Evolutionary conservation across 306 rosid genomes (phyloP), one percentile per base, ranked within the genome.

Genomic region (Prunus mira): DNA sequence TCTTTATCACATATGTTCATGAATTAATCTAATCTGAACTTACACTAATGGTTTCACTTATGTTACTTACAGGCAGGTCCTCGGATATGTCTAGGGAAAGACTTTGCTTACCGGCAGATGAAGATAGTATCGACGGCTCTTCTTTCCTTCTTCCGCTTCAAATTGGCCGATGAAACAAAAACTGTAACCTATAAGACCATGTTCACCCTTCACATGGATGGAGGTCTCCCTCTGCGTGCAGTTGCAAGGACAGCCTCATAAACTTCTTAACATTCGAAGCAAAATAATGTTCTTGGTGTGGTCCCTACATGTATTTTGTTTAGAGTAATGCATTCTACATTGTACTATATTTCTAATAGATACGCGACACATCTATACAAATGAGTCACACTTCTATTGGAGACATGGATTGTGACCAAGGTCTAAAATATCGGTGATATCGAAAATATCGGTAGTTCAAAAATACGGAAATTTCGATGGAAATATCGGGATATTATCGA

Each of bases 21-120:
- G 17, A 10, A 3, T 47, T 15, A 52, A 24, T 45, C 3, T 18
- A 22, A 9, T 43, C 72, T 13, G 15, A 65, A 38, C 10, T 1
- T 9, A 50, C 15, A 30, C 28, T 5, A 30, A 70, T 12, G 20
- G 12, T 52, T 62, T 50, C 9, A 51, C 15, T 34, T 75, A 3
- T 51, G 43, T 24, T 57, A 57, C 58, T 50, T 86, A 74, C 79
- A 93, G 98, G 98, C 82, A 52, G 93, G 97, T 20, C 96, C 92
- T 9, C 86, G 91, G 11, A 85, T 84, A 1, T 91, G 96, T 67
- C 86, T 91, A 30, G 93, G 98, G 46, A 93, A 87, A 78, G 94
- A 93, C 25, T 90, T 93, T 65, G 90, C 94, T 6, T 90, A 90
- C 69, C 87, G 85, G 77, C 95, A 91, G 83, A 93, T 91, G 97